Percentiles rank a stretch among this genome's conserved stretches.
Conservation (phyloP, 1,284 basidiomycete genomes). For the Ceratobasidium sp. region DNA sequence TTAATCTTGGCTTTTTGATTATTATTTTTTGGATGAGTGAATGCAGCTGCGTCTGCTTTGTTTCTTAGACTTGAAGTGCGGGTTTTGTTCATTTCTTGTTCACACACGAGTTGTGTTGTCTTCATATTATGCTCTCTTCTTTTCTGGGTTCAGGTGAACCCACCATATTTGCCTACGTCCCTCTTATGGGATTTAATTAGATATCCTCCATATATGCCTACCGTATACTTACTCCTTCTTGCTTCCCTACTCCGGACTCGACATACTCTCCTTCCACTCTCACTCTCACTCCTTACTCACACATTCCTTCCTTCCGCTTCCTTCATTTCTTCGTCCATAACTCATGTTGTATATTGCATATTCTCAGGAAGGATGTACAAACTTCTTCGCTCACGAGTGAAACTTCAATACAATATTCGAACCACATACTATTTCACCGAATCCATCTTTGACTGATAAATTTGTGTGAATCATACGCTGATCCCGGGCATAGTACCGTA, state of each 20-base stretch:
- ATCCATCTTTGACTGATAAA: too few species aligned
- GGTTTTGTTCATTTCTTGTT: not conserved
- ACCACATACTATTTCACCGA: too few species aligned
- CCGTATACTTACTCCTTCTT: not conserved
- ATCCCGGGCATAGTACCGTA: too few species aligned
- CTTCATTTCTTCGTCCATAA: not conserved
- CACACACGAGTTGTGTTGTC: not conserved
- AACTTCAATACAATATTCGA: too few species aligned
- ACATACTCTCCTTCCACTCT: conserved; percentile 5
- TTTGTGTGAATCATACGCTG: too few species aligned
- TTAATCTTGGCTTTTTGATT: conserved; percentile 2
- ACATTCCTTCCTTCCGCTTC: not conserved
- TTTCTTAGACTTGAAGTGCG: conserved; percentile 5
- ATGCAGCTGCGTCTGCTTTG: not conserved
- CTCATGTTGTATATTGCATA: conserved; percentile 28
- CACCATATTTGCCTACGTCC: conserved; percentile 23
- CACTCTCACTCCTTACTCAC: not conserved
- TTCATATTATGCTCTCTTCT: not conserved
- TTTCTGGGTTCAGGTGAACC: conserved; percentile 40
- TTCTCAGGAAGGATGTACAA: conserved; percentile 21
- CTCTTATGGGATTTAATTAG: conserved; percentile 29
- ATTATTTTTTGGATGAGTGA: conserved; percentile 5
- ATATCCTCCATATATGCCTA: conserved; percentile 12
- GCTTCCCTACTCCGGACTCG: not conserved
- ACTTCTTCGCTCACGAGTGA: too few species aligned